These are phyloP conservation scores for Geosmithia putterillii DNA, from an alignment of 2,329 filamentous ascomycete genomes.

Conservation along the genomic window DNA sequence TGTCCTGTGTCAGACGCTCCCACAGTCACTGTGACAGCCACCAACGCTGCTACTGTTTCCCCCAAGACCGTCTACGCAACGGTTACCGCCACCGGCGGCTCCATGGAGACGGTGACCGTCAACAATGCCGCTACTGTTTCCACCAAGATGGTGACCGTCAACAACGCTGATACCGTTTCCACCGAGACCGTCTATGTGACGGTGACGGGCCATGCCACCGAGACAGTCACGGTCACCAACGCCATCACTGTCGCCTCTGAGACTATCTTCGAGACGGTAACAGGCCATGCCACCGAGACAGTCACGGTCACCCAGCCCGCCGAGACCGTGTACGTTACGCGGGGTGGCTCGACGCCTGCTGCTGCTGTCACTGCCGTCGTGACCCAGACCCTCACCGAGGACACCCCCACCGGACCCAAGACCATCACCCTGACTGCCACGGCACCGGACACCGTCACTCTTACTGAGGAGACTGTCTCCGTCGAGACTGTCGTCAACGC, in stretches of 20 bases:
- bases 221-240: conserved; percentile 5
- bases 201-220: conserved; percentile 8
- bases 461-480: neutral
- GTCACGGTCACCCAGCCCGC: conserved; percentile 4
- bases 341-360: neutral
- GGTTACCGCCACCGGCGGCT: conserved; percentile 5
- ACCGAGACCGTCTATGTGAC: too few species aligned
- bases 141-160: conserved; percentile 12
- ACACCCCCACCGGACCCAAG: conserved; percentile 3
- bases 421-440: conserved; percentile 6
- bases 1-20: conserved; percentile 13
- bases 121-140: conserved; percentile 9
- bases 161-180: conserved; percentile 2
- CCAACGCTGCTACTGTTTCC: conserved; percentile 1
- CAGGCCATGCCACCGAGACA: conserved; percentile 7
- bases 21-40: conserved; percentile 11
- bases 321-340: neutral
- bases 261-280: neutral
- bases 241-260: conserved; percentile 8
- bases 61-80: conserved; percentile 5
- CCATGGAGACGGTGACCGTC: conserved; percentile 13
- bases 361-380: neutral
- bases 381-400: conserved; percentile 2
- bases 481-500: neutral
- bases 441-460: neutral